Evolutionary conservation across 2,329 filamentous ascomycete species (phyloP).

Genomic region (Aspergillus hiratsukae): DNA sequence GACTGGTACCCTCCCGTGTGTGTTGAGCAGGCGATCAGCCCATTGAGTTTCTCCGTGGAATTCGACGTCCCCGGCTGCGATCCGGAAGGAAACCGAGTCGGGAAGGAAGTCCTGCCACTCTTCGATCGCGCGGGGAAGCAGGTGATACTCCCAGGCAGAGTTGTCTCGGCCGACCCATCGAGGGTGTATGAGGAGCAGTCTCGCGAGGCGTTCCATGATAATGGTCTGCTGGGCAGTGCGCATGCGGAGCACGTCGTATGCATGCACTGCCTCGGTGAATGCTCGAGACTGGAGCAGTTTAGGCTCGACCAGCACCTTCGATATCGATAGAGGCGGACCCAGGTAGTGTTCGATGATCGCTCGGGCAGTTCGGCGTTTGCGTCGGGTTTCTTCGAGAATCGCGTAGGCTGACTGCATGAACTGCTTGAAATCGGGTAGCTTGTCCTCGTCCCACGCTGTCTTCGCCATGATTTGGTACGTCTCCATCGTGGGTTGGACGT

Average conservation of each 20-base stretch:
- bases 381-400: slow-evolving; percentile 24
- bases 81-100: slow-evolving; percentile 33
- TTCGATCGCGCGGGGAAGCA: slow-evolving; percentile 43
- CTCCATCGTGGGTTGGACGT: slow-evolving; percentile 52
- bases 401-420: slow-evolving; percentile 29
- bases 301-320: slow-evolving; percentile 2
- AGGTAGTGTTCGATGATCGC: slow-evolving; percentile 22
- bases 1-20: slow-evolving; percentile 18
- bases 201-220: slow-evolving; percentile 20
- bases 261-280: slow-evolving; percentile 27
- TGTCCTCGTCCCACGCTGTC: slow-evolving; percentile 16
- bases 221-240: slow-evolving; percentile 26
- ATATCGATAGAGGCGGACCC: slow-evolving; percentile 2
- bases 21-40: slow-evolving; percentile 10
- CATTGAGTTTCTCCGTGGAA: slow-evolving; percentile 28
- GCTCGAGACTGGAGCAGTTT: slow-evolving; percentile 18
- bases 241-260: slow-evolving; percentile 30
- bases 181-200: slow-evolving; percentile 17
- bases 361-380: slow-evolving; percentile 23
- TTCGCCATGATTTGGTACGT: slow-evolving; percentile 45
- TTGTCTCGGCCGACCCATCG: slow-evolving; percentile 15
- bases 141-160: slow-evolving; percentile 27
- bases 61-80: slow-evolving; percentile 37
- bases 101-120: slow-evolving; percentile 49
- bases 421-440: slow-evolving; percentile 19